Base-by-base conservation (phyloP, 1,284 basidiomycete species). In the Coniophora puteana region DNA sequence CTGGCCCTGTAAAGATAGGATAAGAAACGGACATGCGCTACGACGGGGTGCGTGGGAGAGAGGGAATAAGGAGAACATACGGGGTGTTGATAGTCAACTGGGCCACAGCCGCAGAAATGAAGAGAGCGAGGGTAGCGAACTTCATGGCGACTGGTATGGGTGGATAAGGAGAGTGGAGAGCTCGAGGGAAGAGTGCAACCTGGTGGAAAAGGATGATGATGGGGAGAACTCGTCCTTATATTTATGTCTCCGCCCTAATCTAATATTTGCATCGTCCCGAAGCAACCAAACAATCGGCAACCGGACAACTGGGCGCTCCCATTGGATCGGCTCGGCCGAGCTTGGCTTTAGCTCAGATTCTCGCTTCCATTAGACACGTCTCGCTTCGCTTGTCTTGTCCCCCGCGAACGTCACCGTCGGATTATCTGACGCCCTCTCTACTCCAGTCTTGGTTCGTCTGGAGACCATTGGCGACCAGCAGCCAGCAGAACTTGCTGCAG, bases 31-130 rank as follows among this genome's bases (percentile, higher is more conserved):
- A n/a, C n/a, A n/a, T n/a, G n/a, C 26, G 33, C 49, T 17, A 49
- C 46, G 36, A 40, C 23, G 8, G 6, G 16, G 22, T n/a, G 22
- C 33, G 32, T 8, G 12, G 22, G 28, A 8, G 7, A 18, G 5
- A n/a, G 13, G 34, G 31, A 12, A 18, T 6, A 43, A 30, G 8
- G 28, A 31, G 4, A 14, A 70, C 78, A 51, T 49, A 83, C 80
- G 80, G 80, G 14, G 79, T 85, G 51, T 80, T 76, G 54, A 84
- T 67, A 1, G 56, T 66, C 44, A 75, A 48, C 27, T 54, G 52
- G 16, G 71, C 77, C 14, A 67, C 44, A 40, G 61, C 73, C 24
- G 55, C 58, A 36, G 61, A 51, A 37, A 63, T 63, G 47, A 71
- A 54, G 46, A 76, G 51, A 30, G 62, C 62, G 46, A 72, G 47